Evolutionary conservation across 2,329 filamentous ascomycete species (phyloP).

Genomic region (Elsinoe fawcettii): DNA sequence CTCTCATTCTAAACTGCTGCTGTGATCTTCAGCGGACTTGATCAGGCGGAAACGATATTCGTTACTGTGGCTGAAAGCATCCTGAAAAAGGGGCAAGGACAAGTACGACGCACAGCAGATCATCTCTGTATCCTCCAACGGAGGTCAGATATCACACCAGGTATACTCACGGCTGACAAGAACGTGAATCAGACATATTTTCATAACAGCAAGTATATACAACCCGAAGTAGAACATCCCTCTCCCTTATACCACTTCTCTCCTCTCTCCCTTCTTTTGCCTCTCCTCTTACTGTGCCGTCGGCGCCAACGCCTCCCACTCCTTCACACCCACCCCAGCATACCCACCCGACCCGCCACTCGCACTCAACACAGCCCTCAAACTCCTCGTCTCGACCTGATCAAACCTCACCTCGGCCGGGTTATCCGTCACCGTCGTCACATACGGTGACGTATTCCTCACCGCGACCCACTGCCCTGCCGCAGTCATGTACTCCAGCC

Average conservation of each 20-base stretch:
- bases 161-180: no score
- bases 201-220: not conserved
- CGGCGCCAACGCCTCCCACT: conserved; percentile 8
- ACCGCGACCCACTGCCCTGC: not conserved
- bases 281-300: not conserved
- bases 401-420: conserved; percentile 5
- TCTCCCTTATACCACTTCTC: not conserved
- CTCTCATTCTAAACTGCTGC: no score
- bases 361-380: conserved; percentile 8
- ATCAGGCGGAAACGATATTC: no score
- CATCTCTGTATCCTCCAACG: no score
- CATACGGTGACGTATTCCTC: not conserved
- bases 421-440: not conserved
- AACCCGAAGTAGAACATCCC: not conserved
- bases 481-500: conserved; percentile 1
- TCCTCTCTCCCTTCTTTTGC: not conserved
- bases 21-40: no score
- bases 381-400: not conserved
- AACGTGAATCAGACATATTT: not conserved
- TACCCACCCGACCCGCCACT: not conserved
- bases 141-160: no score
- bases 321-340: conserved; percentile 3
- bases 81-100: no score
- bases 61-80: no score
- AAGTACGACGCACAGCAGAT: no score